Percentiles rank a stretch among this genome's conserved stretches.
Evolutionary conservation across 2,329 filamentous ascomycete genomes (phyloP).

Genomic region (Catunica adiposa): DNA sequence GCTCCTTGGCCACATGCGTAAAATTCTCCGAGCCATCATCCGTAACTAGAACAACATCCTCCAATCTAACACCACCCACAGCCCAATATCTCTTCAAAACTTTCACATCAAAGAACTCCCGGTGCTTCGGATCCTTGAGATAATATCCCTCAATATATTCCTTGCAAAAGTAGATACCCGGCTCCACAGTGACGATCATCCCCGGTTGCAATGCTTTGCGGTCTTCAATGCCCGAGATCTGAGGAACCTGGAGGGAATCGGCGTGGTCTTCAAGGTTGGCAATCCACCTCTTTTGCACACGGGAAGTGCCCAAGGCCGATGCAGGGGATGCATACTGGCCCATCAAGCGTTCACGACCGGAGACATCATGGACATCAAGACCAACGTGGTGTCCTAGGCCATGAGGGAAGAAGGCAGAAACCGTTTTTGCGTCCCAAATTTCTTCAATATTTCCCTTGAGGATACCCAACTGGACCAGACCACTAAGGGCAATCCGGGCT

Average conservation of each 20-base stretch:
- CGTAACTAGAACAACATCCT: constrained; percentile 77
- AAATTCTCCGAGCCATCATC: constrained; percentile 67
- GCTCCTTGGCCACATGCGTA: constrained; percentile 61
- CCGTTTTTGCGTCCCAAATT: constrained; percentile 34
- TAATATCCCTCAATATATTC: constrained; percentile 58
- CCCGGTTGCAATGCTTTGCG: constrained; percentile 34
- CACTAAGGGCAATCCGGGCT: constrained; percentile 53
- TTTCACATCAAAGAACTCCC: constrained; percentile 46
- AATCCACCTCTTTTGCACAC: constrained; percentile 24
- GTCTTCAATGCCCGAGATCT: constrained; percentile 17
- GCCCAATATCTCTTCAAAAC: constrained; percentile 53
- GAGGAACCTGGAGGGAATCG: constrained; percentile 12
- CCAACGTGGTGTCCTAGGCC: constrained; percentile 50
- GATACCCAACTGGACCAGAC: constrained; percentile 55
- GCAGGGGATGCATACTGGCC: constrained; percentile 19
- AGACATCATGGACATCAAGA: constrained; percentile 47
- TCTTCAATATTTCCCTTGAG: constrained; percentile 46
- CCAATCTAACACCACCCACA: constrained; percentile 81
- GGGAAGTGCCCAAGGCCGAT: constrained; percentile 19
- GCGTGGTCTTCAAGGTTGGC: constrained; percentile 24
- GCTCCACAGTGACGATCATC: constrained; percentile 66
- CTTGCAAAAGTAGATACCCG: constrained; percentile 62
- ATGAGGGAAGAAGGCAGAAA: constrained; percentile 49
- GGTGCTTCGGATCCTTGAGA: constrained; percentile 39
- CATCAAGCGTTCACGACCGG: constrained; percentile 25